These are phyloP conservation scores for Plasmodium billcollinsi DNA, from an alignment of 169 alveolate species.

Conservation along the genomic window DNA sequence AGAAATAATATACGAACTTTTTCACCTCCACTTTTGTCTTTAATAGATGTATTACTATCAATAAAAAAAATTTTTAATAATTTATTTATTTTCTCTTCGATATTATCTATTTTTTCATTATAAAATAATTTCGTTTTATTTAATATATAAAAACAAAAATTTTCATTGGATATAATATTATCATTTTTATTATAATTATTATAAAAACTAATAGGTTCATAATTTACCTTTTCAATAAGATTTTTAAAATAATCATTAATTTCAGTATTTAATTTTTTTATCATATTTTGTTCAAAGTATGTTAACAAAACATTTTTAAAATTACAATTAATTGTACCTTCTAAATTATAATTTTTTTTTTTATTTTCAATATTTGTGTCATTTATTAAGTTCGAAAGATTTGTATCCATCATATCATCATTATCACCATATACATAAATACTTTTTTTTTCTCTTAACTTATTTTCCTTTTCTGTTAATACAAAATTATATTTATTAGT, in stretches of 20 bases:
- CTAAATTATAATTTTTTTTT: slow-evolving; percentile 15
- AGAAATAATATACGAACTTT: slow-evolving; percentile 81
- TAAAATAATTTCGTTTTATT: slow-evolving; percentile 48
- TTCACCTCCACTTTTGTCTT: slow-evolving; percentile 83
- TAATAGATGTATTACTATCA: slow-evolving; percentile 74
- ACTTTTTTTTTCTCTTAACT: slow-evolving; percentile 14
- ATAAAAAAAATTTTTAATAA: slow-evolving; percentile 80
- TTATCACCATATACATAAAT: slow-evolving; percentile 63
- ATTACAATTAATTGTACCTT: slow-evolving; percentile 58
- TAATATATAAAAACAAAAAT: slow-evolving; percentile 45
- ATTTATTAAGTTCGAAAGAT: background rate
- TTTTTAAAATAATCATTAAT: slow-evolving; percentile 67
- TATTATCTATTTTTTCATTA: slow-evolving; percentile 33
- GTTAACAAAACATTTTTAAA: slow-evolving; percentile 61
- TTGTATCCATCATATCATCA: background rate
- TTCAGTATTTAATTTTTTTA: slow-evolving; percentile 50
- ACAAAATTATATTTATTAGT: slow-evolving; percentile 53
- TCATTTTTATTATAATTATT: background rate
- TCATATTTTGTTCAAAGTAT: slow-evolving; percentile 75
- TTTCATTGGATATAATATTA: slow-evolving; percentile 2
- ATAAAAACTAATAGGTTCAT: slow-evolving; percentile 35
- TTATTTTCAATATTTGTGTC: slow-evolving; percentile 3
- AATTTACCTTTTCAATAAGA: slow-evolving; percentile 41
- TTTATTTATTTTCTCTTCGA: slow-evolving; percentile 76
- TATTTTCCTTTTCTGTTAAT: slow-evolving; percentile 4